These are phyloP conservation scores for Bonia amplexicaulis DNA, from an alignment of 176 grass and related monocot species.

Conservation along the genomic window DNA sequence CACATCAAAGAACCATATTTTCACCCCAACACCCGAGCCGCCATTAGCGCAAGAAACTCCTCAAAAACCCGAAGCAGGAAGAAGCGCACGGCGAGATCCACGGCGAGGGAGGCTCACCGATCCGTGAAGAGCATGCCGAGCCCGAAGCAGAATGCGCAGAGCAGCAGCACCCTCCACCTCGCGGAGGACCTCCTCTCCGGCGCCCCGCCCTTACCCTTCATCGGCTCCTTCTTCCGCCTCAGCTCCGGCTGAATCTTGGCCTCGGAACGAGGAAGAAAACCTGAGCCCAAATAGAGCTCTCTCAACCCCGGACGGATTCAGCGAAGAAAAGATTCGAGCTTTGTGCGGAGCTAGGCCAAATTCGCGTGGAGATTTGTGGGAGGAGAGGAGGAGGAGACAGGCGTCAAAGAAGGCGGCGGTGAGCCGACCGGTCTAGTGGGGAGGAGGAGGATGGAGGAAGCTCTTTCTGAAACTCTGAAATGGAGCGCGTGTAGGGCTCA, in stretches of 20 bases:
- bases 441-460: not conserved
- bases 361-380: not conserved
- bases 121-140: constrained; percentile 85
- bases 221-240: constrained; percentile 6
- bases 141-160: constrained; percentile 73
- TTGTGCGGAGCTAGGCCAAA: not conserved
- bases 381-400: not conserved
- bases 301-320: not conserved
- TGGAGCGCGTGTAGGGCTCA: constrained; percentile 17
- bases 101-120: constrained; percentile 33
- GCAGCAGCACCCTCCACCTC: constrained; percentile 60
- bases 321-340: constrained; percentile 5
- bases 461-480: constrained; percentile 23
- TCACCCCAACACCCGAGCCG: not conserved
- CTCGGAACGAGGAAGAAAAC: not conserved
- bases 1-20: not conserved
- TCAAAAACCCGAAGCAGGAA: not conserved
- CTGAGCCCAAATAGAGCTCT: constrained; percentile 9
- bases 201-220: constrained; percentile 51
- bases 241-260: constrained; percentile 13
- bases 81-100: constrained; percentile 26
- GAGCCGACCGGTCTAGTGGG: not conserved
- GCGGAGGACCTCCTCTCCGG: constrained; percentile 50
- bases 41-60: not conserved
- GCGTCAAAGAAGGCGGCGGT: constrained; percentile 33